These are phyloP conservation scores for Grifola frondosa DNA, from an alignment of 1,284 basidiomycete species.

Conservation along the genomic window DNA sequence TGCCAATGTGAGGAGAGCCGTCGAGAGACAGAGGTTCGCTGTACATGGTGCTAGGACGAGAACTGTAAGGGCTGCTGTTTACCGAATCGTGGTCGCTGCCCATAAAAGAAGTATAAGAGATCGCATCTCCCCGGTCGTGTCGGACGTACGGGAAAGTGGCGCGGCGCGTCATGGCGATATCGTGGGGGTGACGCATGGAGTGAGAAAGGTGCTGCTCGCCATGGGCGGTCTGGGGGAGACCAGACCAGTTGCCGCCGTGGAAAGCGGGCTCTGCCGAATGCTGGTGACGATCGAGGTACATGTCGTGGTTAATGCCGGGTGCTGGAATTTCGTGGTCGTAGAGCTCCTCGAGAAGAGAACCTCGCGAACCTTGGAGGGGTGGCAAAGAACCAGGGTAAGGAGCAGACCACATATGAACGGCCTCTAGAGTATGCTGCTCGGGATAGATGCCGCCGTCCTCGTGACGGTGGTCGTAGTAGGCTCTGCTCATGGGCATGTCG, in stretches of 20 bases:
- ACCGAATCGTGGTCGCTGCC: conserved; percentile 35
- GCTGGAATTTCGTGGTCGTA: conserved; percentile 49
- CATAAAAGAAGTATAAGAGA: conserved; percentile 35
- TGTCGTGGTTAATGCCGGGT: conserved; percentile 35
- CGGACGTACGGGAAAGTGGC: conserved; percentile 74
- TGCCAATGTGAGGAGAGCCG: conserved; percentile 44
- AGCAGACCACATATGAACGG: conserved; percentile 30
- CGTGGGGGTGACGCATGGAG: conserved; percentile 36
- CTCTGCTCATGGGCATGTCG: conserved; percentile 49
- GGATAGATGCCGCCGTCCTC: conserved; percentile 40
- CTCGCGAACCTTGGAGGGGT: conserved; percentile 39
- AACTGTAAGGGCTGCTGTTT: conserved; percentile 31
- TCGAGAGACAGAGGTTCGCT: conserved; percentile 41
- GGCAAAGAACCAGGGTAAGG: conserved; percentile 35
- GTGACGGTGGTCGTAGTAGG: conserved; percentile 48
- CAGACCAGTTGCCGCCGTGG: conserved; percentile 32
- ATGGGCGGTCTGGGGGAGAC: conserved; percentile 29
- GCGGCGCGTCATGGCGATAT: conserved; percentile 54
- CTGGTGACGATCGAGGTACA: conserved; percentile 38
- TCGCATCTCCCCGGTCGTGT: conserved; percentile 54
- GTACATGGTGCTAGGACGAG: conserved; percentile 39
- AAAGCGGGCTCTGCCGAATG: conserved; percentile 34
- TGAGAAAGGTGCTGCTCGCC: conserved; percentile 36
- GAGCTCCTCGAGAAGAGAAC: conserved; percentile 66
- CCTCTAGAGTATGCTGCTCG: conserved; percentile 38